Evolutionary conservation across 768 basidiomycete species (phyloP).

Genomic region (Boletellus emodensis): DNA sequence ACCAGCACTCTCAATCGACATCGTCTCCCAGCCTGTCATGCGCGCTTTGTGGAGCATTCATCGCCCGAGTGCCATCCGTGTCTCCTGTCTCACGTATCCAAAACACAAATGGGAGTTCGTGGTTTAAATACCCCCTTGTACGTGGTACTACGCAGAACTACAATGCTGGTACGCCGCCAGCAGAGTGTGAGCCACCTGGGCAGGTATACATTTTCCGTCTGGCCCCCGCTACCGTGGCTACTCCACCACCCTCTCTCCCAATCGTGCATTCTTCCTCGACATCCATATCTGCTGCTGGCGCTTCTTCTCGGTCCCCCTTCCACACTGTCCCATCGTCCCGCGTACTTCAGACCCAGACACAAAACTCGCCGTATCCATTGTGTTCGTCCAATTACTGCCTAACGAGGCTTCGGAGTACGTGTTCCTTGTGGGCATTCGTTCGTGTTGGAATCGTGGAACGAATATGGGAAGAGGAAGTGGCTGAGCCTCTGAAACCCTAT

Average conservation of each 20-base stretch:
- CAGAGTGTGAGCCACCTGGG: constrained; percentile 29
- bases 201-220: constrained; percentile 71
- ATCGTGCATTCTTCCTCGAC: constrained; percentile 25
- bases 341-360: constrained; percentile 19
- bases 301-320: constrained; percentile 15
- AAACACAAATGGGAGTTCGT: constrained; percentile 48
- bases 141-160: constrained; percentile 29
- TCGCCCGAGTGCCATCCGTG: constrained; percentile 42
- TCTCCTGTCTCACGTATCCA: constrained; percentile 30
- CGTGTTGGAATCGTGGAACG: constrained; percentile 77
- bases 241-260: constrained; percentile 20
- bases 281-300: constrained; percentile 31
- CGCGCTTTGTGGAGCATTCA: constrained; percentile 68
- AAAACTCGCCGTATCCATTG: constrained; percentile 52
- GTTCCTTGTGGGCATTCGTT: constrained; percentile 86
- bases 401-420: constrained; percentile 76
- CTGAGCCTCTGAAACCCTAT: constrained; percentile 30
- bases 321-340: constrained; percentile 45
- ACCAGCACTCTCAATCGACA: constrained; percentile 42
- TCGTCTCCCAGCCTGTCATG: constrained; percentile 54
- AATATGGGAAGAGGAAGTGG: constrained; percentile 80
- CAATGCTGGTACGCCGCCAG: constrained; percentile 24
- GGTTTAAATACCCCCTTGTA: constrained; percentile 53
- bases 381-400: constrained; percentile 88
- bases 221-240: constrained; percentile 27